phyloP scores from a whole-genome alignment of 2,329 filamentous ascomycete genomes.

The Trichoderma sp. region DNA sequence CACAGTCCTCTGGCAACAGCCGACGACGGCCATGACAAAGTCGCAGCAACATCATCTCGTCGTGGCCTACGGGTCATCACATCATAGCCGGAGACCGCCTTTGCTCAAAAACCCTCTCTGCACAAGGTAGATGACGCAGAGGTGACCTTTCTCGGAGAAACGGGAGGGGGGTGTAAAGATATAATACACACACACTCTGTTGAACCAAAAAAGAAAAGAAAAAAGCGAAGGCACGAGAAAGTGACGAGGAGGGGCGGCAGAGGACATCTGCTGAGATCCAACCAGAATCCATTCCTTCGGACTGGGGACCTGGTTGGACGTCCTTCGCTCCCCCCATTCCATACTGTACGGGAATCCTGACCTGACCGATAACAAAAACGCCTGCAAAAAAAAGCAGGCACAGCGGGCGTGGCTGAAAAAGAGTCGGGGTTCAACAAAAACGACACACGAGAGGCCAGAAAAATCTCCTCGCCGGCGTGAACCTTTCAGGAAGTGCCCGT shows the following conservation, averaged over 20 bases:
- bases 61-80: not conserved
- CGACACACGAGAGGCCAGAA: not conserved
- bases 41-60: not conserved
- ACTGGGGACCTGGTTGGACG: not conserved
- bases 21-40: not conserved
- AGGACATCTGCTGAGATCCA: not conserved
- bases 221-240: not conserved
- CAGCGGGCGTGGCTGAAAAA: not conserved
- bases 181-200: not conserved
- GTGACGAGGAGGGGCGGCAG: not conserved
- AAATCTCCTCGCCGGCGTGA: not conserved
- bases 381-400: not conserved
- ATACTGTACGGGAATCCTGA: not conserved
- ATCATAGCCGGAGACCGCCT: conserved; percentile 3
- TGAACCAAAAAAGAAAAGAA: not conserved
- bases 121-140: not conserved
- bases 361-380: not conserved
- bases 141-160: not conserved
- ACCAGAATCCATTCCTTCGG: not conserved
- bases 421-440: not conserved
- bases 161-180: not conserved
- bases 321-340: not conserved
- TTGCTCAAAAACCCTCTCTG: not conserved
- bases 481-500: not conserved
- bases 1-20: not conserved